Percentiles rank a stretch among this genome's conserved stretches.
Evolutionary conservation across 108 stramenopile species (phyloP).

Genomic region (Conticribra guillardii): DNA sequence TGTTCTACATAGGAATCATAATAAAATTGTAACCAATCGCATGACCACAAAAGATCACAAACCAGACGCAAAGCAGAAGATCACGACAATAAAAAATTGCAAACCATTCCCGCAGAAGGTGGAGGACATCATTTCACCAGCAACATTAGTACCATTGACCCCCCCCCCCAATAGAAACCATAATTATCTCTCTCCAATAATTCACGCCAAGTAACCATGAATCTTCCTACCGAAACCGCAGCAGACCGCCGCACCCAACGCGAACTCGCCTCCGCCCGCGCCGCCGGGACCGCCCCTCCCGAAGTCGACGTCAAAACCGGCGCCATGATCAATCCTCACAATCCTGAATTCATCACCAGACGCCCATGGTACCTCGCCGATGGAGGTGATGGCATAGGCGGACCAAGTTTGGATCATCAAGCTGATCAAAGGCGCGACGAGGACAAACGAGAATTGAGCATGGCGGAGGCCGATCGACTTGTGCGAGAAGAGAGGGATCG

Average conservation of each 20-base stretch:
- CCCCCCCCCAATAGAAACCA: not conserved
- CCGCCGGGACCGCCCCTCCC: constrained; percentile 80
- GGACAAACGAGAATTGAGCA: constrained; percentile 51
- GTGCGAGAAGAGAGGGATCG: constrained; percentile 62
- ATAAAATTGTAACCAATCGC: too few relatives aligned
- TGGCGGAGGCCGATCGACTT: constrained; percentile 64
- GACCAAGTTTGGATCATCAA: constrained; percentile 94
- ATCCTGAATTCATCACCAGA: constrained; percentile 99
- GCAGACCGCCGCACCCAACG: constrained; percentile 65
- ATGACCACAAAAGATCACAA: too few relatives aligned
- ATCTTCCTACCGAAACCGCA: constrained; percentile 51
- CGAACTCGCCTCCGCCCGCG: constrained; percentile 82
- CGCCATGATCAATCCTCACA: constrained; percentile 99
- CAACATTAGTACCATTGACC: not conserved
- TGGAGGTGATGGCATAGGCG: constrained; percentile 52
- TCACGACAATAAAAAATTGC: too few relatives aligned
- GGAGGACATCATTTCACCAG: too few relatives aligned
- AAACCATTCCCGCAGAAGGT: too few relatives aligned
- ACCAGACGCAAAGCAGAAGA: too few relatives aligned
- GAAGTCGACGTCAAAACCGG: constrained; percentile 90
- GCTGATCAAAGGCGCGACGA: constrained; percentile 52
- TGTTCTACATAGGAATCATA: too few relatives aligned
- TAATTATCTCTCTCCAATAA: constrained; percentile 2
- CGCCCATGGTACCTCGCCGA: constrained; percentile 97
- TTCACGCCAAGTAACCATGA: not conserved